These are phyloP conservation scores for Geotrichum siamense DNA, from an alignment of 1,139 yeast genomes.

Conservation along the genomic window DNA sequence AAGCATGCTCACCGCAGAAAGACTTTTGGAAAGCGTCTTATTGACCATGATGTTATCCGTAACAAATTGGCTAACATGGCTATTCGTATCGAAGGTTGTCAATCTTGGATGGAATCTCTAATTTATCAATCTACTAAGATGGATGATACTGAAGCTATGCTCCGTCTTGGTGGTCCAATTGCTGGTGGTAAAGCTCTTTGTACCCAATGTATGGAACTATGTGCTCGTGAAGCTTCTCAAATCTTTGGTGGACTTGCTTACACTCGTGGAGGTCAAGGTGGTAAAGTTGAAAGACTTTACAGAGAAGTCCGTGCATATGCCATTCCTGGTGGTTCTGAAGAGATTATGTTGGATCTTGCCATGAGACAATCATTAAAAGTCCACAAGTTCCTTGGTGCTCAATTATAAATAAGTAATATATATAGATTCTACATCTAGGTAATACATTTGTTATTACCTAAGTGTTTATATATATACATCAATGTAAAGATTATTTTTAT, in stretches of 20 bases:
- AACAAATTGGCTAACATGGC: constrained; percentile 42
- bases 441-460: too few relatives aligned
- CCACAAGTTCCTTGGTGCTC: constrained; percentile 38
- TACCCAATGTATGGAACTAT: constrained; percentile 38
- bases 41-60: constrained; percentile 41
- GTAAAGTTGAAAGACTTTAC: constrained; percentile 39
- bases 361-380: constrained; percentile 39
- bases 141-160: constrained; percentile 37
- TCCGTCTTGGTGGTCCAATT: constrained; percentile 41
- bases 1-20: constrained; percentile 40
- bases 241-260: constrained; percentile 42
- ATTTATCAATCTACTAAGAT: constrained; percentile 34
- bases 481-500: too few relatives aligned
- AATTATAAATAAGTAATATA: constrained; percentile 27
- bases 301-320: constrained; percentile 41
- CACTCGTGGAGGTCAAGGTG: constrained; percentile 41
- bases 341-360: constrained; percentile 40
- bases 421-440: too few relatives aligned
- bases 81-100: constrained; percentile 36
- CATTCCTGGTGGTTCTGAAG: constrained; percentile 43
- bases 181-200: constrained; percentile 41
- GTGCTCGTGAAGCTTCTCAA: constrained; percentile 42
- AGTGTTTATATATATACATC: too few relatives aligned
- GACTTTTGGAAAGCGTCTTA: constrained; percentile 39
- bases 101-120: constrained; percentile 36